Evolutionary conservation across 169 alveolate species (phyloP).

Genomic region (Sarcocystis neurona): DNA sequence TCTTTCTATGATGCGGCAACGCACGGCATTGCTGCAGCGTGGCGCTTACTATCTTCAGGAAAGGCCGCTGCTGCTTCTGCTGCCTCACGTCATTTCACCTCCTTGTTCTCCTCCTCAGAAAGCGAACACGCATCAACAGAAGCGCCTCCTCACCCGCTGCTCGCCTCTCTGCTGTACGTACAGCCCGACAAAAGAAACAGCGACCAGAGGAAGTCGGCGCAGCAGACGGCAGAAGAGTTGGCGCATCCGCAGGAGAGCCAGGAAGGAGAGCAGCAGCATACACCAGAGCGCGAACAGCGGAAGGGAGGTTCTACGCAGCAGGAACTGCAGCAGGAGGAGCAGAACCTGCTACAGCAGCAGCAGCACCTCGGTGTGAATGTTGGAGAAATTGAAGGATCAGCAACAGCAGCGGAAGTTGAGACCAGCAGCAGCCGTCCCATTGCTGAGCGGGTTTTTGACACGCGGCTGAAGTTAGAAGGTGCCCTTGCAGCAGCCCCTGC

Average conservation of each 20-base stretch:
- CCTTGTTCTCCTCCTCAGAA: background rate
- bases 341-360: background rate
- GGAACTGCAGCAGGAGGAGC: background rate
- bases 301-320: background rate
- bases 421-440: slow-evolving; percentile 13
- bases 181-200: slow-evolving; percentile 15
- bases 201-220: no score
- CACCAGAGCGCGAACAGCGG: background rate
- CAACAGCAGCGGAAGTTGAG: background rate
- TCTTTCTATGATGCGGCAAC: no score
- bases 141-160: background rate
- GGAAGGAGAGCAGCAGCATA: background rate
- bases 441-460: background rate
- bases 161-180: background rate
- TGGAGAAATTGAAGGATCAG: background rate
- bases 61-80: background rate
- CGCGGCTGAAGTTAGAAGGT: background rate
- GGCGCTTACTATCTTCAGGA: no score
- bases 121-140: background rate
- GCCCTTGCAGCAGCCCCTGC: slow-evolving; percentile 39
- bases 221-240: background rate
- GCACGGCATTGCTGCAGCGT: no score
- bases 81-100: background rate
- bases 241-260: background rate
- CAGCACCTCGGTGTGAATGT: background rate